Evolutionary conservation across 163 green algal species (phyloP), one percentile per base, ranked within the genome.

Genomic region (Coccomyxa subellipsoidea): DNA sequence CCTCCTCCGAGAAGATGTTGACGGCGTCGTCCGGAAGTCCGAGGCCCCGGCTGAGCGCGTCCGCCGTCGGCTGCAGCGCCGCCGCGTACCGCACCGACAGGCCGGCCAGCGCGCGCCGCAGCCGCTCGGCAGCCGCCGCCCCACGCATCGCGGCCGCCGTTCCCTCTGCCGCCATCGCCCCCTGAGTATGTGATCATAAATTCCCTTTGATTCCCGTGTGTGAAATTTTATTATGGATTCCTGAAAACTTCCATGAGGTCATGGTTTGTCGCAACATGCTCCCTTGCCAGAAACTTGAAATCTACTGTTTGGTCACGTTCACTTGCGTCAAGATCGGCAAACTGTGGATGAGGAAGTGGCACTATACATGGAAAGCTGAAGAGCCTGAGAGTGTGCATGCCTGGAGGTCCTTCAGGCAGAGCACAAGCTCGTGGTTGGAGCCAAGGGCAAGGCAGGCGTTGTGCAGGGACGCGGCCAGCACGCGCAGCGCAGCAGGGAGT

Each of bases 1-100:
- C 83, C 90, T 99, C 96, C 84, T 99, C 96, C 0, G 95, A 91
- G 84, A 99, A 99, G 34, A 99, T 88, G 8, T 32, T 94, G 83
- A 95, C 86, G 1, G 93, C 90, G 87, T 92, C 97, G 59, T 83
- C 80, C 38, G 97, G 91, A 34, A 93, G 90, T 39, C 90, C 90
- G 39, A 97, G 93, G 0, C 88, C 88, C n/a, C 81, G 35, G 70
- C 96, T 96, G 38, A 96, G 91, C 7, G 76, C 81, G 34, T 82
- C 84, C 70, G 85, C 83, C 18, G 93, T 86, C n/a, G 87, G 85
- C 25, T 87, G 89, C 54, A 98, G 87, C 32, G 85, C 85, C 32
- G 78, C 29, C 3, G 90, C 82, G 25, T 92, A 85, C 38, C 69
- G 75, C 75, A 95, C 91, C 31, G 86, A 89, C 34, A 91, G 76